These are phyloP conservation scores for Akebia trifoliata DNA, from an alignment of 164 flowering plant species.

Conservation along the genomic window DNA sequence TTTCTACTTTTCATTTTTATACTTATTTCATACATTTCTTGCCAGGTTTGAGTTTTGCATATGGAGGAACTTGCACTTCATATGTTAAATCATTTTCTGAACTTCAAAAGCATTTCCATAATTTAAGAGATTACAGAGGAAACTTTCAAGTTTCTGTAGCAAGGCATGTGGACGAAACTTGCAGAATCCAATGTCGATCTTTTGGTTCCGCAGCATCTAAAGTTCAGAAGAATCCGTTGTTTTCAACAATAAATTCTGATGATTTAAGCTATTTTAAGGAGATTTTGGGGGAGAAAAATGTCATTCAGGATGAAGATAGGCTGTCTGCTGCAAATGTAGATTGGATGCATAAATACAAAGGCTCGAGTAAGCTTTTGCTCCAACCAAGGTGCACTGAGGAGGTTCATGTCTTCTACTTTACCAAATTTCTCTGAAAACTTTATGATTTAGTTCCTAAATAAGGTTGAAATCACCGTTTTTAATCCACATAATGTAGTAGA, in stretches of 20 bases:
- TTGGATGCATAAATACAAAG: conserved; percentile 87
- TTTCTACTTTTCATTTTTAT: background rate
- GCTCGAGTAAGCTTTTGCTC: conserved; percentile 83
- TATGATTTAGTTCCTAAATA: background rate
- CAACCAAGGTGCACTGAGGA: conserved; percentile 74
- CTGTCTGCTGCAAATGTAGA: conserved; percentile 64
- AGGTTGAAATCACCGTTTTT: background rate
- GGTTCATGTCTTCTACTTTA: conserved; percentile 34
- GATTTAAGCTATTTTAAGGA: conserved; percentile 59
- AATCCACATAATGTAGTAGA: no score
- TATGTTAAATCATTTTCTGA: background rate
- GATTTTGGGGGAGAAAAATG: conserved; percentile 73
- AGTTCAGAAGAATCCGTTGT: conserved; percentile 48
- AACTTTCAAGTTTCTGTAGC: conserved; percentile 1
- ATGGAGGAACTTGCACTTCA: background rate
- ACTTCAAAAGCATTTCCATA: background rate
- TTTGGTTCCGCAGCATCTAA: conserved; percentile 38
- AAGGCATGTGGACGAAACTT: conserved; percentile 6
- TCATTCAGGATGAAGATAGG: conserved; percentile 68
- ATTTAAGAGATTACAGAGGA: conserved; percentile 13
- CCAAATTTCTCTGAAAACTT: background rate
- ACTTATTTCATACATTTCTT: background rate
- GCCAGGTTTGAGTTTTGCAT: background rate
- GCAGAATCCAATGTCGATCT: conserved; percentile 21
- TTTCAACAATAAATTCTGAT: conserved; percentile 51